These are phyloP conservation scores for Diaporthe eres DNA, from an alignment of 2,329 filamentous ascomycete genomes.

Conservation along the genomic window DNA sequence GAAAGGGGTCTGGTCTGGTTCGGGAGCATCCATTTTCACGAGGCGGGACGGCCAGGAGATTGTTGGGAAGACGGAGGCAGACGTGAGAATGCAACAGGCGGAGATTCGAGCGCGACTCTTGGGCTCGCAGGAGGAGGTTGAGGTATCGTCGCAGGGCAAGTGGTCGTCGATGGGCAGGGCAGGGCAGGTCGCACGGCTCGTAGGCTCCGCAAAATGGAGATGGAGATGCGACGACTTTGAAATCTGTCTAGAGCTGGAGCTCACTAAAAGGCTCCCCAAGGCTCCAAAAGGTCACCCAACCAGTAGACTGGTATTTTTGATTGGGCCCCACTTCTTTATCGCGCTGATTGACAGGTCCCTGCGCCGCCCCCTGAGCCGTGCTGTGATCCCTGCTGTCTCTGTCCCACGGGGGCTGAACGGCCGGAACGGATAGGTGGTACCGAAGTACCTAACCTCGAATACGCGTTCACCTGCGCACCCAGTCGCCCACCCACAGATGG, in stretches of 20 bases:
- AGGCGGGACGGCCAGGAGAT: slow-evolving; percentile 2
- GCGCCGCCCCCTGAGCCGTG: slow-evolving; percentile 31
- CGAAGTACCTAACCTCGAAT: neutral
- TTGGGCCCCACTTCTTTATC: slow-evolving; percentile 28
- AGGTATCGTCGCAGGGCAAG: slow-evolving; percentile 22
- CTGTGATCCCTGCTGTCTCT: neutral
- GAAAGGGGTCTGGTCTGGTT: slow-evolving; percentile 93
- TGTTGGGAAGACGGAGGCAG: slow-evolving; percentile 4
- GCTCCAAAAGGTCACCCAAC: slow-evolving; percentile 19
- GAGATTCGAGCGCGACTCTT: slow-evolving; percentile 1
- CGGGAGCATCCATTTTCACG: slow-evolving; percentile 81
- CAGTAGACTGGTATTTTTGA: slow-evolving; percentile 23
- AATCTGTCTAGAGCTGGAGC: slow-evolving; percentile 38
- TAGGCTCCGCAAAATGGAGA: slow-evolving; percentile 31
- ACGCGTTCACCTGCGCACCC: neutral
- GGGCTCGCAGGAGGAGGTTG: neutral
- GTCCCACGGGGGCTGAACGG: slow-evolving; percentile 5
- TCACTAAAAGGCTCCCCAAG: slow-evolving; percentile 23
- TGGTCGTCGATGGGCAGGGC: slow-evolving; percentile 22
- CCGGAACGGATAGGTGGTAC: neutral
- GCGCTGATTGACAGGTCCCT: slow-evolving; percentile 27
- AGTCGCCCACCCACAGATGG: slow-evolving; percentile 2
- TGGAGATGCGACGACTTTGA: slow-evolving; percentile 34
- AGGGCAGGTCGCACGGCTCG: slow-evolving; percentile 39
- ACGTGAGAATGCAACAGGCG: neutral